Evolutionary conservation across 148 eudicot species (phyloP).

Genomic region (Simmondsia chinensis): DNA sequence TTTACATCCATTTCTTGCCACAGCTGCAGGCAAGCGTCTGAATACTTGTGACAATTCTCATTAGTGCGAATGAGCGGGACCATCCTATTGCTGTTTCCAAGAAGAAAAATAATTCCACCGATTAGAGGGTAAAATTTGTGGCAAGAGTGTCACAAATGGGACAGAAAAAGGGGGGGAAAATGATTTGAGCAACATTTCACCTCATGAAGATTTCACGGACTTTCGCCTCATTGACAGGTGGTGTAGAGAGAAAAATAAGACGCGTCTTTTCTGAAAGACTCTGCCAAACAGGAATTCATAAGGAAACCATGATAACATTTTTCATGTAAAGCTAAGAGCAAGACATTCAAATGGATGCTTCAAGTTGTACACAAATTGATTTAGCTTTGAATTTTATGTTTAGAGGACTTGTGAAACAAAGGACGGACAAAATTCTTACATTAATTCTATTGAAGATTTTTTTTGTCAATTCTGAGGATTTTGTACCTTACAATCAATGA

Average conservation of each 20-base stretch:
- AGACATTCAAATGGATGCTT: neutral
- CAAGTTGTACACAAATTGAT: neutral
- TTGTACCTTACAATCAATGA: neutral
- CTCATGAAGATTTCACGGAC: too few relatives aligned
- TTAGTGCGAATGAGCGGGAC: slow-evolving; percentile 80
- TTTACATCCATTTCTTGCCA: slow-evolving; percentile 58
- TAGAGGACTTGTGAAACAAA: too few relatives aligned
- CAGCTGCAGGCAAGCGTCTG: slow-evolving; percentile 72
- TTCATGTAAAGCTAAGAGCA: neutral
- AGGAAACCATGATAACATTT: too few relatives aligned
- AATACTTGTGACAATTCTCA: slow-evolving; percentile 68
- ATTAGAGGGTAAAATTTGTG: too few relatives aligned
- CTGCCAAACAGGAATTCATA: too few relatives aligned
- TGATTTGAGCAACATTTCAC: too few relatives aligned
- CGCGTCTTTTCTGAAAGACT: slow-evolving; percentile 43
- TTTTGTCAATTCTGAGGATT: neutral
- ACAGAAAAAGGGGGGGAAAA: too few relatives aligned
- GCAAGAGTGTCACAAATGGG: too few relatives aligned
- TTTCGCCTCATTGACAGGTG: slow-evolving; percentile 44
- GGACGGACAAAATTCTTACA: too few relatives aligned
- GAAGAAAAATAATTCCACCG: too few relatives aligned
- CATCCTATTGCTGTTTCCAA: too few relatives aligned
- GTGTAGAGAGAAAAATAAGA: slow-evolving; percentile 43
- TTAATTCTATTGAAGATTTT: neutral
- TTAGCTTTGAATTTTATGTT: too few relatives aligned